These are phyloP conservation scores for Trichoderma sp. DNA, from an alignment of 2,329 filamentous ascomycete species.

Conservation along the genomic window DNA sequence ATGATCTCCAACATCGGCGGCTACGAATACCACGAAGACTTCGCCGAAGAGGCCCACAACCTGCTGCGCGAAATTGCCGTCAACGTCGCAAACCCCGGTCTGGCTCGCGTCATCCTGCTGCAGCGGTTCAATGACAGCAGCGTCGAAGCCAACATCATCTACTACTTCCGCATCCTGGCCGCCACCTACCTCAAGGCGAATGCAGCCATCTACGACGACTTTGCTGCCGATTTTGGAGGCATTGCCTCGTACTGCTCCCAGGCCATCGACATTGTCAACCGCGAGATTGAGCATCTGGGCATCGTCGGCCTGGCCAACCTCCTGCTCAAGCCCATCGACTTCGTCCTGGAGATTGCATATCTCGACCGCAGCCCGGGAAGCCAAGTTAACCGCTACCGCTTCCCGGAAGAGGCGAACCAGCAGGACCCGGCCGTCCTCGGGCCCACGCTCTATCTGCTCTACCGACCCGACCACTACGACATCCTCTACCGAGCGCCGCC, in stretches of 20 bases:
- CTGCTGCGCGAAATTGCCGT: slow-evolving; percentile 66
- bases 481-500: slow-evolving; percentile 72
- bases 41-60: slow-evolving; percentile 72
- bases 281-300: slow-evolving; percentile 90
- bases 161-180: slow-evolving; percentile 80
- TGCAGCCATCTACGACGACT: slow-evolving; percentile 68
- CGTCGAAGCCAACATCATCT: slow-evolving; percentile 75
- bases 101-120: slow-evolving; percentile 57
- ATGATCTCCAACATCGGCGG: slow-evolving; percentile 73
- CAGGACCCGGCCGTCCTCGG: slow-evolving; percentile 49
- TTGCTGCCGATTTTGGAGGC: slow-evolving; percentile 61
- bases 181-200: slow-evolving; percentile 82
- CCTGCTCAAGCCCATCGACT: slow-evolving; percentile 74
- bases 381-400: slow-evolving; percentile 71
- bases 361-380: slow-evolving; percentile 81
- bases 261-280: slow-evolving; percentile 71
- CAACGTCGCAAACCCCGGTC: slow-evolving; percentile 61
- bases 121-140: slow-evolving; percentile 73
- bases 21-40: slow-evolving; percentile 74
- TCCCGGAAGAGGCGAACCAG: slow-evolving; percentile 57
- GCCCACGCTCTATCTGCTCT: slow-evolving; percentile 61
- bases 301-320: slow-evolving; percentile 76
- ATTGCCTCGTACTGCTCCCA: slow-evolving; percentile 70
- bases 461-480: slow-evolving; percentile 86
- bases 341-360: slow-evolving; percentile 86